Conservation (phyloP, 2,329 filamentous ascomycete genomes). For the Hypoxylon sp. region DNA sequence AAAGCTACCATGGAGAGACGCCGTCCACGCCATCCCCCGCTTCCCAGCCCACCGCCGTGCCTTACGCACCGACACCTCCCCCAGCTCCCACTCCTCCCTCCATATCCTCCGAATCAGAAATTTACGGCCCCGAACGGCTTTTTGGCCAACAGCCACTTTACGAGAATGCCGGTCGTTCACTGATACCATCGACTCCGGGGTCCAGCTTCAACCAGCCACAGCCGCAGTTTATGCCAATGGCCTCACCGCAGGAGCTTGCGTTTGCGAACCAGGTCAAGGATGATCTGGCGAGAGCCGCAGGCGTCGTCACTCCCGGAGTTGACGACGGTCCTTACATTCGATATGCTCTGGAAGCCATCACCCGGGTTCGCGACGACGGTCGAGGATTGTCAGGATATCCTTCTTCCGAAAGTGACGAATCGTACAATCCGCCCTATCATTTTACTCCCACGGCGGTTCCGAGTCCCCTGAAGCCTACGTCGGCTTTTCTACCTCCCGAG, state of each 20-base stretch:
- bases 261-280: conserved; percentile 55
- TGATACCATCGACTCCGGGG: conserved; percentile 33
- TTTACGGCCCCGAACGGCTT: conserved; percentile 55
- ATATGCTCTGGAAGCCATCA: conserved; percentile 88
- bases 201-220: conserved; percentile 52
- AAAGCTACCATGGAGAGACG: conserved; percentile 36
- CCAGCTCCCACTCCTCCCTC: conserved; percentile 44
- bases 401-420: conserved; percentile 33
- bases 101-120: conserved; percentile 49
- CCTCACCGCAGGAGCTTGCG: conserved; percentile 38
- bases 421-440: conserved; percentile 30
- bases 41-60: conserved; percentile 48
- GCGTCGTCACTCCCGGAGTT: conserved; percentile 74
- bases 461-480: conserved; percentile 25
- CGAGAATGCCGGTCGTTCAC: conserved; percentile 36
- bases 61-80: conserved; percentile 52
- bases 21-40: conserved; percentile 45
- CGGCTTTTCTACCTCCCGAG: conserved; percentile 16
- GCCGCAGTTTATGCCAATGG: conserved; percentile 49
- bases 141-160: conserved; percentile 46
- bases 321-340: conserved; percentile 89
- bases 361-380: conserved; percentile 71
- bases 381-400: conserved; percentile 44
- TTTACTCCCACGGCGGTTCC: conserved; percentile 34
- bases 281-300: conserved; percentile 57